Percentiles rank a stretch among this genome's conserved stretches.
phyloP scores from a whole-genome alignment of 257 asterid species.

The Buddleja alternifolia region DNA sequence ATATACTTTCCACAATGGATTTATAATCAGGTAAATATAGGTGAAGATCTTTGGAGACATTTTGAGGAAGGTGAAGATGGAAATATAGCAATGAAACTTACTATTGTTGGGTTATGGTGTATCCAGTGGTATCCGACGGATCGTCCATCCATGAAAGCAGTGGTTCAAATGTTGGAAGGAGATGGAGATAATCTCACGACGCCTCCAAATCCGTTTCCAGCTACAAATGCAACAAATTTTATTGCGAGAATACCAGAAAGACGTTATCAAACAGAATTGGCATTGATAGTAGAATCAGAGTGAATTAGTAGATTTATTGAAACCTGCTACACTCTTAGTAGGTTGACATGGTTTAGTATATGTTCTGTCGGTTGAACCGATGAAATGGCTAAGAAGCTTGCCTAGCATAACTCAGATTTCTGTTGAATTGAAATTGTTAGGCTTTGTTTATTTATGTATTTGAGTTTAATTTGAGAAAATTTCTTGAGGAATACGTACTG shows the following conservation, averaged over 20 bases:
- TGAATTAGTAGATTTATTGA: not conserved
- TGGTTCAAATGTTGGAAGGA: constrained; percentile 46
- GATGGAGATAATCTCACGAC: constrained; percentile 27
- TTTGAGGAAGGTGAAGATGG: constrained; percentile 22
- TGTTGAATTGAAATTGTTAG: too few relatives aligned
- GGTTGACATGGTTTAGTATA: too few relatives aligned
- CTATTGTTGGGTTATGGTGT: constrained; percentile 39
- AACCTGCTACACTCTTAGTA: too few relatives aligned
- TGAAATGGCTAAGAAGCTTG: too few relatives aligned
- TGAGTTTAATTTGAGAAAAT: too few relatives aligned
- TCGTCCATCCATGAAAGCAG: constrained; percentile 39
- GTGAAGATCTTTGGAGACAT: constrained; percentile 15
- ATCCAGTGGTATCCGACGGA: constrained; percentile 41
- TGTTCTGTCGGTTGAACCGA: too few relatives aligned
- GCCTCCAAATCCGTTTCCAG: constrained; percentile 39
- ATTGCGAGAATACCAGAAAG: constrained; percentile 15
- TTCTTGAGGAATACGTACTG: too few relatives aligned
- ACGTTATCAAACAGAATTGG: constrained; percentile 22
- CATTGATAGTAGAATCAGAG: constrained; percentile 6
- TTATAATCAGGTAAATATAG: constrained; percentile 15
- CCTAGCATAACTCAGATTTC: too few relatives aligned
- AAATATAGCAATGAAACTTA: constrained; percentile 25
- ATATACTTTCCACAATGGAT: constrained; percentile 32
- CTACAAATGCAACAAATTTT: constrained; percentile 3
- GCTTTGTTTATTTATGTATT: too few relatives aligned